Base-by-base conservation (phyloP, 1,284 basidiomycete genomes). In the Cystobasidiaceae sp. region DNA sequence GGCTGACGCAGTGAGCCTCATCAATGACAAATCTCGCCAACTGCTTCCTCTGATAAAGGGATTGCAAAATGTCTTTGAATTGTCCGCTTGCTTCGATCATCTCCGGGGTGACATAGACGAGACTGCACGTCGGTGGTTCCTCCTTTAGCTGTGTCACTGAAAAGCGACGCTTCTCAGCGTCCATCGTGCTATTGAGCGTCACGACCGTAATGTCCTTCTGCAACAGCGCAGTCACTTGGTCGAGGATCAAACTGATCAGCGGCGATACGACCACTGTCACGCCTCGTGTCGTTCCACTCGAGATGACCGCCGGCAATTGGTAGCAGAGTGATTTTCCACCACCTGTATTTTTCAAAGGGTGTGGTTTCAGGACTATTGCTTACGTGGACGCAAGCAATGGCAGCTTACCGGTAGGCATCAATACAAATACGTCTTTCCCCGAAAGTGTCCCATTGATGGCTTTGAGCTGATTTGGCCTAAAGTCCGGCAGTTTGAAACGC, bases 61-160 rank as follows among this genome's bases (percentile, higher is more conserved):
- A 76, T 15, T 76, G 71, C 21, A 97, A 76, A 21, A 87, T 82
- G 7, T 75, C 76, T 70, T 80, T 81, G 67, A 89, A 82, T n/a
- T 75, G 73, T 0, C 78, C 77, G 54, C 84, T 89, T 71, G 84
- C 83, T 39, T 83, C 82, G 61, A 80, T 72, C 77, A 89, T 89
- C 77, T 98, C 96, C 0, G 96, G 94, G 0, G 94, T 97, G n/a
- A 94, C 82, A 73, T 97, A 98, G 3, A 94, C 81, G 6, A 97
- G 85, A 43, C 80, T 78, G 17, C 76, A 73, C 71, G 76, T 73
- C 75, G 77, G 76, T 51, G 75, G 76, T 34, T 27, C 78, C 71
- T 61, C 77, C 71, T 56, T 78, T 75, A 78, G 81, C 79, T 82
- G 77, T 45, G 81, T 75, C 72, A 67, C 23, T 51, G 75, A 81